Evolutionary conservation across 2,329 filamentous ascomycete genomes (phyloP).

Genomic region (Fusarium sp.): DNA sequence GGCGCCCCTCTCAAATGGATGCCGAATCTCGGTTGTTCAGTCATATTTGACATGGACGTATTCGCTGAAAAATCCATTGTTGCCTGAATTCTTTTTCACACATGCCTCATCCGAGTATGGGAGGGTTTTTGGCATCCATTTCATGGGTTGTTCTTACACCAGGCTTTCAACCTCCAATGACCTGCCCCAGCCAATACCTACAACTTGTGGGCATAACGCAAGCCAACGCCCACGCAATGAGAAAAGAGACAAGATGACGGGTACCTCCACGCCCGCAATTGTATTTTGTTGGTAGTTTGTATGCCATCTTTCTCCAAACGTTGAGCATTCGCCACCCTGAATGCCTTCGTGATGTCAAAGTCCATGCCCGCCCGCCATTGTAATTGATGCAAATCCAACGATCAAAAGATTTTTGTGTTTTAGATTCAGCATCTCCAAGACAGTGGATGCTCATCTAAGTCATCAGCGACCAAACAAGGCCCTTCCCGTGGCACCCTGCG

Average conservation of each 20-base stretch:
- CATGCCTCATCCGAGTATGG: too few relatives aligned
- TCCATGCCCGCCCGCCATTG: background rate
- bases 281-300: background rate
- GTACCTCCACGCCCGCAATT: background rate
- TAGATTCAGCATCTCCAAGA: constrained; percentile 5
- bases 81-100: too few relatives aligned
- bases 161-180: constrained; percentile 4
- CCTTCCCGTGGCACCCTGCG: background rate
- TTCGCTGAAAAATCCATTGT: background rate
- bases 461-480: background rate
- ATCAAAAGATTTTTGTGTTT: background rate
- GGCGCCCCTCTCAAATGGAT: background rate
- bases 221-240: constrained; percentile 1
- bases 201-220: background rate
- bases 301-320: background rate
- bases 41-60: constrained; percentile 7
- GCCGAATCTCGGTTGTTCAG: background rate
- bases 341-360: background rate
- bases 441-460: background rate
- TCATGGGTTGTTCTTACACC: constrained; percentile 4
- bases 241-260: constrained; percentile 1
- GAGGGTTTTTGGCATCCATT: background rate
- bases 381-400: background rate
- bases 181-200: background rate
- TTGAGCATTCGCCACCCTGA: constrained; percentile 4